These are phyloP conservation scores for Fennellomyces sp. DNA, from an alignment of 371 early-diverging fungal species.

Conservation along the genomic window DNA sequence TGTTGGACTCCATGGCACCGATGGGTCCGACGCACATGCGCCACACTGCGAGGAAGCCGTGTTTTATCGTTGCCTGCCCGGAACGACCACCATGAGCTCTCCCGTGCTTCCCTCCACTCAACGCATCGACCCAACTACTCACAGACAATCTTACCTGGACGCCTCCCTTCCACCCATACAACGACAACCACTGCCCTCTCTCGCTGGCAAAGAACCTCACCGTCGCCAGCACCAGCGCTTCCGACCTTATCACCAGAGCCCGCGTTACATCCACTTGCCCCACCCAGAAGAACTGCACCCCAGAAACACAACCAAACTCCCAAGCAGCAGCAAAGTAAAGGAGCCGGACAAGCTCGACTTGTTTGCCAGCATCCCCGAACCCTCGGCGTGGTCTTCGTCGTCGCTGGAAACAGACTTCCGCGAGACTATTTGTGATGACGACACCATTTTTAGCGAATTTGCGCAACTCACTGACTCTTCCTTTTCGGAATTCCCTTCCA, in stretches of 20 bases:
- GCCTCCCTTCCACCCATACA: background rate
- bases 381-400: background rate
- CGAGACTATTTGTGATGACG: conserved; percentile 14
- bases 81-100: background rate
- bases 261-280: background rate
- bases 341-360: conserved; percentile 6
- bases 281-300: background rate
- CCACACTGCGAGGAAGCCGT: background rate
- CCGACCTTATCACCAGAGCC: background rate
- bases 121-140: background rate
- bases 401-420: conserved; percentile 1
- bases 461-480: conserved; percentile 8
- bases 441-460: conserved; percentile 16
- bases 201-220: background rate
- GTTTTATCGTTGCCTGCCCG: conserved; percentile 4
- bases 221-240: background rate
- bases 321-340: background rate
- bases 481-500: conserved; percentile 1
- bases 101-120: no score
- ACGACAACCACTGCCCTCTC: background rate
- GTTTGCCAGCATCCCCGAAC: conserved; percentile 7
- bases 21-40: background rate
- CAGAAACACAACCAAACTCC: background rate
- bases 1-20: background rate
- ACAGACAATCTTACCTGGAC: background rate